These are phyloP conservation scores for Mycena pura DNA, from an alignment of 768 basidiomycete genomes.

Conservation along the genomic window DNA sequence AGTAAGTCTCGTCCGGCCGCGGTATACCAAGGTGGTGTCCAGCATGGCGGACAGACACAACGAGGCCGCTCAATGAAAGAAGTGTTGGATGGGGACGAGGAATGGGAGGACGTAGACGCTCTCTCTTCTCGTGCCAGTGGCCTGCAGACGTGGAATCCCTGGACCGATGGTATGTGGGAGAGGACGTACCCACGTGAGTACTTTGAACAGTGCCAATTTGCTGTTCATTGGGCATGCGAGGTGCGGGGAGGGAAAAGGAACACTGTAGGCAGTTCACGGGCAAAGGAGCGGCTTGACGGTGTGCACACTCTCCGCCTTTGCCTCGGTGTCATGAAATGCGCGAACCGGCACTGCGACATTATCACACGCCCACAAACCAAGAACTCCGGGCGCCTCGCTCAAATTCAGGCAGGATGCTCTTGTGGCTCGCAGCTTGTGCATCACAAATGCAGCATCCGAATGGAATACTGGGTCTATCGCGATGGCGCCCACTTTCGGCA, in stretches of 20 bases:
- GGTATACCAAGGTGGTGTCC: too few relatives aligned
- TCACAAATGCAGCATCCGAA: not conserved
- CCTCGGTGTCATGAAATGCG: constrained; percentile 29
- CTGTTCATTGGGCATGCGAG: constrained; percentile 29
- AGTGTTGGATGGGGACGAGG: not conserved
- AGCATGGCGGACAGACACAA: too few relatives aligned
- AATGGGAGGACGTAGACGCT: not conserved
- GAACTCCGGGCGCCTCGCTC: not conserved
- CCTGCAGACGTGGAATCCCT: constrained; percentile 26
- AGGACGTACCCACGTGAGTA: constrained; percentile 14
- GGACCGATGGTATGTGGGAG: constrained; percentile 31
- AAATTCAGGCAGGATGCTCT: constrained; percentile 2
- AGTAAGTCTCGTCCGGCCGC: too few relatives aligned
- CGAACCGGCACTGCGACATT: constrained; percentile 22
- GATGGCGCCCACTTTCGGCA: constrained; percentile 12
- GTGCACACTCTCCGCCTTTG: constrained; percentile 22
- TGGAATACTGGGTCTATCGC: constrained; percentile 11
- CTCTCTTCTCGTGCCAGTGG: not conserved
- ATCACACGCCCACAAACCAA: constrained; percentile 26
- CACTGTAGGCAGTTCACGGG: constrained; percentile 9
- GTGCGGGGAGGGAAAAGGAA: constrained; percentile 22
- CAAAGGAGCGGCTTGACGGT: constrained; percentile 13
- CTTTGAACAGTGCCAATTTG: constrained; percentile 13
- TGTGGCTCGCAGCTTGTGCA: constrained; percentile 2
- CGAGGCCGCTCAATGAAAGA: too few relatives aligned